These are phyloP conservation scores for Nitzschia palea DNA, from an alignment of 108 stramenopile genomes.

Conservation along the genomic window DNA sequence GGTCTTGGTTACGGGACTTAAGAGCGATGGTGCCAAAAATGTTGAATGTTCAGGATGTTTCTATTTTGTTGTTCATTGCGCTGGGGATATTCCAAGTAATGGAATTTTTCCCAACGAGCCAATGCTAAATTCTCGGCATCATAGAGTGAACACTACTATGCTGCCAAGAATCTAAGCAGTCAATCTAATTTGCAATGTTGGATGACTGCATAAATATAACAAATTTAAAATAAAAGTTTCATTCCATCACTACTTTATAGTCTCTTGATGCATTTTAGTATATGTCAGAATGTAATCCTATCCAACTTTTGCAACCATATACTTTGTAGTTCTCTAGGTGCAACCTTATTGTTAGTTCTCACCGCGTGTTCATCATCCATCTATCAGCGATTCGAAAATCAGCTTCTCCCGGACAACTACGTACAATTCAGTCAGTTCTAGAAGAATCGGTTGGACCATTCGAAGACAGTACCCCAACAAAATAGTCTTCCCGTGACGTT, in stretches of 20 bases:
- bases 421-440: too few species aligned
- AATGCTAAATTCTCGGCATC: slow-evolving; percentile 7
- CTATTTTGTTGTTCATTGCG: slow-evolving; percentile 10
- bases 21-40: slow-evolving; percentile 2
- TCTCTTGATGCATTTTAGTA: too few species aligned
- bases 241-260: background rate
- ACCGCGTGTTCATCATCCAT: too few species aligned
- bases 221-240: background rate
- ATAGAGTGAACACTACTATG: background rate
- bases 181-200: slow-evolving; percentile 31
- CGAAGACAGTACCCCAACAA: too few species aligned
- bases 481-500: too few species aligned
- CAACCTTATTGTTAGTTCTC: too few species aligned
- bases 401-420: too few species aligned
- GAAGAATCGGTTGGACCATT: too few species aligned
- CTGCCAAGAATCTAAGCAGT: slow-evolving; percentile 31
- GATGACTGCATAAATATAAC: slow-evolving; percentile 28
- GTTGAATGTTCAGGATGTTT: background rate
- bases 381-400: too few species aligned
- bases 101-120: background rate
- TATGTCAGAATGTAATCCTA: too few species aligned
- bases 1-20: slow-evolving; percentile 81
- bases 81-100: background rate
- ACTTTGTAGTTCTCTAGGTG: too few species aligned
- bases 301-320: too few species aligned